A percentile compares a stretch with the other conserved stretches of the same genome.
phyloP scores from a whole-genome alignment of 148 eudicot genomes.

The Rhododendron ovatum region DNA sequence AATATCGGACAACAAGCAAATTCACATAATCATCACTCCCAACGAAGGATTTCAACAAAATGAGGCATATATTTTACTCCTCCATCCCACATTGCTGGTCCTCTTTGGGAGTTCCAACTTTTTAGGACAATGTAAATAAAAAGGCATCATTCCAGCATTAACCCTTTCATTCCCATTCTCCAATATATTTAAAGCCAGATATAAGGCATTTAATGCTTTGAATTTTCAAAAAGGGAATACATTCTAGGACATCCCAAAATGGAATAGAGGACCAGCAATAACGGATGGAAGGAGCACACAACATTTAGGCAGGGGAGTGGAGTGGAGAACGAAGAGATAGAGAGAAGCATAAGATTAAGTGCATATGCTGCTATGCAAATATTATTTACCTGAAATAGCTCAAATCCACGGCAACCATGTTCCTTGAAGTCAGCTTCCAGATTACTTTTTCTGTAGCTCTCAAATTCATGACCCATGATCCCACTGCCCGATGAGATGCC shows the following conservation, averaged over 20 bases:
- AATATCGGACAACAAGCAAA: constrained; percentile 8
- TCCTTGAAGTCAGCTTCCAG: background rate
- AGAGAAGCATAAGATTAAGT: background rate
- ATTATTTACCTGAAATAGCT: constrained; percentile 18
- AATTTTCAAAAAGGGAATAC: background rate
- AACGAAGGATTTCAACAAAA: background rate
- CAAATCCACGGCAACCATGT: constrained; percentile 6
- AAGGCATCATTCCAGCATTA: background rate
- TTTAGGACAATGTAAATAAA: background rate
- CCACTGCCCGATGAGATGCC: constrained; percentile 12
- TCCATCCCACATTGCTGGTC: background rate
- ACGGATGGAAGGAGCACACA: background rate
- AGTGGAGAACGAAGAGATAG: background rate
- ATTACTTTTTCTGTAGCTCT: background rate
- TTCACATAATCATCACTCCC: background rate
- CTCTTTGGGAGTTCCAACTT: background rate
- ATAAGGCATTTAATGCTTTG: background rate
- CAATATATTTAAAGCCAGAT: background rate
- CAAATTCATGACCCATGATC: constrained; percentile 1
- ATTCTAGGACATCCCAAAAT: background rate
- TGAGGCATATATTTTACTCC: background rate
- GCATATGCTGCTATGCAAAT: background rate
- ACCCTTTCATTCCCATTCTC: background rate
- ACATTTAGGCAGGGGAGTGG: background rate
- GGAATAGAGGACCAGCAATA: background rate